A percentile compares a stretch with the other conserved stretches of the same genome.
phyloP scores from a whole-genome alignment of 2,329 filamentous ascomycete species.

The Berkeleyomyces rouxiae region DNA sequence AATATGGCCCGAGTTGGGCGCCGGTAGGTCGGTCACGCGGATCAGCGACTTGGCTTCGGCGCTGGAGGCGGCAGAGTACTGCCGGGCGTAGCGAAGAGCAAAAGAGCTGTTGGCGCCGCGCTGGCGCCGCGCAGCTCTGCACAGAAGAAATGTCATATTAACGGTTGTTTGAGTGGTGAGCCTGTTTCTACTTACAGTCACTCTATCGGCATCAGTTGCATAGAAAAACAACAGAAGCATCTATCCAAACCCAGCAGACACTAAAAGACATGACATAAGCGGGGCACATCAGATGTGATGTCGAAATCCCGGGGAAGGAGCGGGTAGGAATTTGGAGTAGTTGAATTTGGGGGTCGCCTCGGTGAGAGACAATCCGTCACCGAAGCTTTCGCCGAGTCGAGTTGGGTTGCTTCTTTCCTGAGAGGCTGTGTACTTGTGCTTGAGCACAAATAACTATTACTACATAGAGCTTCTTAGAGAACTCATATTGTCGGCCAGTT shows the following conservation, averaged over 20 bases:
- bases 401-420: background rate
- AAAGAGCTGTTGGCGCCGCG: background rate
- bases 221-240: background rate
- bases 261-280: background rate
- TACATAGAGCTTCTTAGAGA: background rate
- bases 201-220: background rate
- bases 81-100: slow-evolving; percentile 14
- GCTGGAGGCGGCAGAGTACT: slow-evolving; percentile 28
- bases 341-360: background rate
- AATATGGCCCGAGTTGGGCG: slow-evolving; percentile 67
- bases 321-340: background rate
- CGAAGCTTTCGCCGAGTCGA: background rate
- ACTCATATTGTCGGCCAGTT: background rate
- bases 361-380: background rate
- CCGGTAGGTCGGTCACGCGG: slow-evolving; percentile 57
- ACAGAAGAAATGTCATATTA: background rate
- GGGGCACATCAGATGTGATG: background rate
- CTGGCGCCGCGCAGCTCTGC: background rate
- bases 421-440: too few relatives aligned
- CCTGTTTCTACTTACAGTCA: too few relatives aligned
- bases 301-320: background rate
- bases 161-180: background rate
- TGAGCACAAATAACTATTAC: too few relatives aligned
- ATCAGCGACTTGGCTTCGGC: slow-evolving; percentile 34
- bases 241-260: background rate